Evolutionary conservation across 352 stramenopile species (phyloP), one percentile per base, ranked within the genome.

Genomic region (Globisporangium paroecandrum): DNA sequence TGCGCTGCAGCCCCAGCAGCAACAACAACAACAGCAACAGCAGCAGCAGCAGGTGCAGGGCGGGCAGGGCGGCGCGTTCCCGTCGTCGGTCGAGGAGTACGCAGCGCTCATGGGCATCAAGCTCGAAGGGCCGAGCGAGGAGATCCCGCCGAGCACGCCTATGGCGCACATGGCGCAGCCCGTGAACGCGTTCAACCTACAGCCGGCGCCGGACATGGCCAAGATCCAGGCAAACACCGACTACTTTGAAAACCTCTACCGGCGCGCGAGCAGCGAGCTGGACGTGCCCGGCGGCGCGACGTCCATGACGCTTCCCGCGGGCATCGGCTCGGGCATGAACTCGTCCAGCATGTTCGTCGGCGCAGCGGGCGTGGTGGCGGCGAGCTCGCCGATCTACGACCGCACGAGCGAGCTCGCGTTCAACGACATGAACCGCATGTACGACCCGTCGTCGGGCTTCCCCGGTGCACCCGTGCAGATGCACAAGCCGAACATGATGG

Each of bases 91-190:
- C 62, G 87, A 95, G 64, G 87, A 90, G 59, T 95, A 95, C 65
- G 87, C 87, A 5, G 79, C 77, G 22, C 76, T 93, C 13, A 95
- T 95, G 83, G 87, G 87, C 38, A 89, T 95, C 60, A 95, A 92
- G 58, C 80, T 95, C 53, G 87, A 94, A 65, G 82, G 75, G 49
- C 77, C 77, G 4, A 71, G 68, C 22, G 75, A 78, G 46, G 83
- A 86, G 43, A 27, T 70, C 18, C 63, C 56, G 43, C 54, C 55
- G 13, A 46, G 62, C 24, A 64, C 66, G 0, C 70, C 65, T 25
- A 78, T 81, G 73, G 38, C 71, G 59, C 69, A 79, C 65, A 46
- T 83, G 66, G 66, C 74, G 38, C 57, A 69, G 36, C 18, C 46
- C 1, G 62, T 72, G 59, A 71, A 70, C 46, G 47, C 69, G 47